Base-by-base conservation (phyloP, 768 basidiomycete species). In the Leccinellum rugosiceps region DNA sequence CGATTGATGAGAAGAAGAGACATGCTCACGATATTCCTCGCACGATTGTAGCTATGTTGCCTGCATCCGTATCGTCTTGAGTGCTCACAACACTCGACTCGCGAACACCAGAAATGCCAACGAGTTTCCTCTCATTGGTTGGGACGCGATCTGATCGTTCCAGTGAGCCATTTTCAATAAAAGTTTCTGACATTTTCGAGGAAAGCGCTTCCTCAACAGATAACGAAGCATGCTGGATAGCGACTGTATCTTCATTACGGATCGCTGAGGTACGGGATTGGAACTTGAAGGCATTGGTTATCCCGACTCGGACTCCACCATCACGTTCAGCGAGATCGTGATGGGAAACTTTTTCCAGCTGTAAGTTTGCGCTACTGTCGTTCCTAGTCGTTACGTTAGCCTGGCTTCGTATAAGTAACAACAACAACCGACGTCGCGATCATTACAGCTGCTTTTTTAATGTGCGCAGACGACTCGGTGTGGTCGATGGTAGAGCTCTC, bases 361-460 rank as follows among this genome's bases (percentile, higher is more conserved):
- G 50, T 5, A 51, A 49, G 6, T 14, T 46, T 6, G 50, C 17
- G 14, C 31, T 44, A n/a, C 13, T 3, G 8, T 54, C 38, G 7
- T 46, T 34, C 21, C 61, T 59, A 28, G 21, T 4, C 17, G 11
- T 1, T 7, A 31, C 6, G 35, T 65, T 13, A 65, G 31, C n/a
- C 23, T 14, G 17, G 9, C 7, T 13, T 46, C 14, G 21, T 7
- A 15, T 7, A 3, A 14, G 9, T 31, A 52, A 47, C 19, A 13
- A 52, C 43, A 28, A 19, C 34, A 34, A 56, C 63, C 9, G 10
- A 65, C 63, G 15, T 19, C 10, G 21, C 23, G 21, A 3, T 23
- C 17, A 25, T 35, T 1, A 19, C 52, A 21, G 13, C 52, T 4
- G 34, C 21, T 19, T 34, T 14, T 25, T 54, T 59, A 4, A 21